Evolutionary conservation across 2,329 filamentous ascomycete genomes (phyloP), one percentile per base, ranked within the genome.

Genomic region (Stemphylium vesicarium): DNA sequence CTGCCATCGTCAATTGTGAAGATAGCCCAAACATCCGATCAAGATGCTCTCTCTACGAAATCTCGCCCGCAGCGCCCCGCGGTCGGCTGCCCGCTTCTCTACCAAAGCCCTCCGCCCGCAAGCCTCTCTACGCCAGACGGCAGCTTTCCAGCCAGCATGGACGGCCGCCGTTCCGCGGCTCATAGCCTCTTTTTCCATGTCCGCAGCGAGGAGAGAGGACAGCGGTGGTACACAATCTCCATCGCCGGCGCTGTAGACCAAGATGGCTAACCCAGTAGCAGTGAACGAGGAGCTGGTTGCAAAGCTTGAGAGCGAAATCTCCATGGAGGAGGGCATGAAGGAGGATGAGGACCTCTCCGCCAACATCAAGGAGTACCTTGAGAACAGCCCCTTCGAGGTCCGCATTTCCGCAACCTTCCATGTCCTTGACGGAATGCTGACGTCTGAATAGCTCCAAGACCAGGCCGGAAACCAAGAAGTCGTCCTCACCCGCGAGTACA

Each of bases 391-490:
- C 36, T 99, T 92, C 78, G 83, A 94, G 83, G 84, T 95, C 74
- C 49, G 70, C 43, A 4, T 13, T 33, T 36, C 12, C 2, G 4
- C 22, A 13, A 20, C 3, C 12, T 15, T 10, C 2, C 4, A 26
- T 20, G 15, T 26, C 13, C n/a, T n/a, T 29, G 26, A 16, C 16
- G 10, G 5, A 50, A 54, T 33, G 55, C 55, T 53, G 12, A 53
- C 43, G 2, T 56, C 16, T 12, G 7, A 59, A 24, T 41, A 85
- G 80, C 75, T 88, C 58, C 82, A 91, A 70, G 95, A 99, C 77
- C 86, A 83, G 29, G 83, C 88, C 24, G 95, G 95, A 59, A 85
- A 92, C 77, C 91, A 98, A 80, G 92, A 96, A 66, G 90, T 99
- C 65, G 83, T 89, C 70, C 84, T 99, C 64, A 89, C 87, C 57